Conservation (phyloP, 371 early-diverging fungal species). For the Phascolomyces articulosus region DNA sequence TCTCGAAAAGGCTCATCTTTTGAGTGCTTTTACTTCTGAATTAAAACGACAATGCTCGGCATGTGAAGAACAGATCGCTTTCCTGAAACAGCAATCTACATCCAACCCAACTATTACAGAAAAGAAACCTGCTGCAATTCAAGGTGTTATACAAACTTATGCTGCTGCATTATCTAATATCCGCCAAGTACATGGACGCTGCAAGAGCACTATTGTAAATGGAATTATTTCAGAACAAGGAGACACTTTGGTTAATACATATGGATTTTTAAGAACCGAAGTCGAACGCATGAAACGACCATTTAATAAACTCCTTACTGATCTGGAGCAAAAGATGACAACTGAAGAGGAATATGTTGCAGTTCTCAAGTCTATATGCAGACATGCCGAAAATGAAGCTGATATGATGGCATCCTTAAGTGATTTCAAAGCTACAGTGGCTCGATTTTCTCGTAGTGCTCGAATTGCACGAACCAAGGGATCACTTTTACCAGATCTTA, state of each 20-base stretch:
- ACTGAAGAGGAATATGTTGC: slow-evolving; percentile 39
- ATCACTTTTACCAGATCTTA: slow-evolving; percentile 35
- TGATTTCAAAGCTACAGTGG: slow-evolving; percentile 31
- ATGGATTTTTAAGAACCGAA: slow-evolving; percentile 20
- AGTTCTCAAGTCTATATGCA: slow-evolving; percentile 27
- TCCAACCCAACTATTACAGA: slow-evolving; percentile 40
- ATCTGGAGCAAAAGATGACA: slow-evolving; percentile 23
- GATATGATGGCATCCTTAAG: slow-evolving; percentile 27
- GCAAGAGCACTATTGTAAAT: slow-evolving; percentile 29
- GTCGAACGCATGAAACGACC: slow-evolving; percentile 22
- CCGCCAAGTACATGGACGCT: slow-evolving; percentile 30
- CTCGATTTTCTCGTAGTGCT: slow-evolving; percentile 23
- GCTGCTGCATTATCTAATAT: slow-evolving; percentile 32
- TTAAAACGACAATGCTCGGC: slow-evolving; percentile 22
- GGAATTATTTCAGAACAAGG: slow-evolving; percentile 33
- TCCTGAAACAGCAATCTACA: slow-evolving; percentile 40
- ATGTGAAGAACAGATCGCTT: slow-evolving; percentile 45
- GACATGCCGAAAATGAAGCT: slow-evolving; percentile 31
- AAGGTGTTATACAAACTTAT: slow-evolving; percentile 35
- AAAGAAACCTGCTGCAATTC: slow-evolving; percentile 38
- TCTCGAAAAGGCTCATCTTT: slow-evolving; percentile 25
- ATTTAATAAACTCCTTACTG: slow-evolving; percentile 26
- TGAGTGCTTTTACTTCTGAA: slow-evolving; percentile 23
- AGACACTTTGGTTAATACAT: slow-evolving; percentile 22
- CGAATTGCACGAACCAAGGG: slow-evolving; percentile 23